Evolutionary conservation across 108 stramenopile genomes (phyloP).

Genomic region (Pseudonitzschia pungens): DNA sequence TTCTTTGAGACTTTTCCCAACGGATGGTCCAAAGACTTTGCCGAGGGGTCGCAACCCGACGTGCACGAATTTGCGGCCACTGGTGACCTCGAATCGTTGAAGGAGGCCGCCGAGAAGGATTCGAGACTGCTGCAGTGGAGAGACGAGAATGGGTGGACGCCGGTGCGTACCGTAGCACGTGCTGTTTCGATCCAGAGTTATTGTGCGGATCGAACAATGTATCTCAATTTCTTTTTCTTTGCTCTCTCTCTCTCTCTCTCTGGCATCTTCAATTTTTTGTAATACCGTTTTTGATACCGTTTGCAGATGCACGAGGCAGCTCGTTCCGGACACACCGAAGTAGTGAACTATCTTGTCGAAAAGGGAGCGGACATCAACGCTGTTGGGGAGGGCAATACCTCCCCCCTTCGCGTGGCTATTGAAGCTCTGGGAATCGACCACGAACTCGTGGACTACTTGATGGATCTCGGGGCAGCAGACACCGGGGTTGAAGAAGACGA

Average conservation of each 20-base stretch:
- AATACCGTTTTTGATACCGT: not conserved
- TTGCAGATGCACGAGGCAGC: slow-evolving; percentile 49
- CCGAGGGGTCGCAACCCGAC: slow-evolving; percentile 37
- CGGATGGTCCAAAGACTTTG: slow-evolving; percentile 51
- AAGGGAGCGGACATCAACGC: slow-evolving; percentile 60
- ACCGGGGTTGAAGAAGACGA: not conserved
- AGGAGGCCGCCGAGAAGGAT: slow-evolving; percentile 27
- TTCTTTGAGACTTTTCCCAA: slow-evolving; percentile 52
- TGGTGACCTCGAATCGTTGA: slow-evolving; percentile 47
- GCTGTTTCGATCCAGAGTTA: no score
- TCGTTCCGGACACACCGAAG: slow-evolving; percentile 51
- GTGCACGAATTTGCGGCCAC: slow-evolving; percentile 56
- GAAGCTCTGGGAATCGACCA: slow-evolving; percentile 20
- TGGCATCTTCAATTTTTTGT: slow-evolving; percentile 20
- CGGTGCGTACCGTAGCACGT: no score
- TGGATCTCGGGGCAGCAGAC: no score
- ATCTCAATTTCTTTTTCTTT: not conserved
- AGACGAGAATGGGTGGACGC: slow-evolving; percentile 59
- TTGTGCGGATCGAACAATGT: not conserved
- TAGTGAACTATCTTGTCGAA: slow-evolving; percentile 52
- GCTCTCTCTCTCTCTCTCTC: not conserved
- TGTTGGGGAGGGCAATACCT: slow-evolving; percentile 26
- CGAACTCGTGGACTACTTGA: slow-evolving; percentile 23
- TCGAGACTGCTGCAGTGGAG: slow-evolving; percentile 25
- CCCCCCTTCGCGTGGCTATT: slow-evolving; percentile 40